Percentiles rank a stretch among this genome's conserved stretches.
phyloP scores from a whole-genome alignment of 306 rosid species.

The Cucurbita pepo region DNA sequence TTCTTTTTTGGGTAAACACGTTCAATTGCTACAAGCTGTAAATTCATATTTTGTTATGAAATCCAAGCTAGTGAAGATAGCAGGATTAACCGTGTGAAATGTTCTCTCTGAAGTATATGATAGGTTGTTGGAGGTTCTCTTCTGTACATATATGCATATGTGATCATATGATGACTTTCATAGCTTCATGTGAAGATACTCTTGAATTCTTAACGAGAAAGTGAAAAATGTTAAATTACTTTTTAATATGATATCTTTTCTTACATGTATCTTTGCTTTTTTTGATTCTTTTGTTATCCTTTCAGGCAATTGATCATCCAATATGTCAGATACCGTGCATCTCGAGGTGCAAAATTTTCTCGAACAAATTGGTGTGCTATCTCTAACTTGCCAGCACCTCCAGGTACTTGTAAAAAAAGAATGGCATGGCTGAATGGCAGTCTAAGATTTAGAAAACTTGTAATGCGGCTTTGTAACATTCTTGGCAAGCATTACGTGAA shows the following conservation, averaged over 20 bases:
- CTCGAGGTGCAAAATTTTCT: constrained; percentile 54
- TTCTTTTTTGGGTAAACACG: neutral
- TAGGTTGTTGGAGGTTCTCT: neutral
- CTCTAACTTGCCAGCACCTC: constrained; percentile 75
- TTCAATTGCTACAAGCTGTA: neutral
- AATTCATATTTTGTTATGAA: neutral
- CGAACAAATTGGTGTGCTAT: constrained; percentile 56
- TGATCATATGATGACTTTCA: neutral
- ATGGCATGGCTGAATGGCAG: constrained; percentile 43
- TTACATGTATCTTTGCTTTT: constrained; percentile 5
- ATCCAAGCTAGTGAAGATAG: neutral
- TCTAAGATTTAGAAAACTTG: constrained; percentile 44
- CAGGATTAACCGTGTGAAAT: neutral
- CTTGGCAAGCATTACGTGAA: constrained; percentile 52
- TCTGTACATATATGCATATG: neutral
- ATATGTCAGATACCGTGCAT: constrained; percentile 68
- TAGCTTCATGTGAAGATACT: neutral
- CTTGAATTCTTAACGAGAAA: neutral
- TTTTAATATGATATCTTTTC: neutral
- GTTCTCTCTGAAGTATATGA: neutral
- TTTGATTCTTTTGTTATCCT: constrained; percentile 7
- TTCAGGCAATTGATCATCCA: constrained; percentile 74
- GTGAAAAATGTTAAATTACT: neutral
- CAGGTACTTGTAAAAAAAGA: constrained; percentile 50
- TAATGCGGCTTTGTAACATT: constrained; percentile 70